phyloP scores from a whole-genome alignment of 305 asterid genomes.

The Plantago coronopus region DNA sequence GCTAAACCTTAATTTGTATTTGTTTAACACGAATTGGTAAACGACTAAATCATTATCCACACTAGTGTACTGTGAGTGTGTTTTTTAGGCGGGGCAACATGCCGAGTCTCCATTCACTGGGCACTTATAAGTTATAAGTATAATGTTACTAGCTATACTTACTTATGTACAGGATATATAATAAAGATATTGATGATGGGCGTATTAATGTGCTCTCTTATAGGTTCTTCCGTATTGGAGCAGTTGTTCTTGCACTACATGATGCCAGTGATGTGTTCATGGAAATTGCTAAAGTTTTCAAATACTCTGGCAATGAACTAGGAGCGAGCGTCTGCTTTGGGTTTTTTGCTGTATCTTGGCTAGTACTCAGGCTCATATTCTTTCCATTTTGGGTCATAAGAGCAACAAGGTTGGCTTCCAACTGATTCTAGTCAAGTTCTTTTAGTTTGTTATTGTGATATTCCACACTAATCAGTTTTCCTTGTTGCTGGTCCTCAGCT shows the following conservation, averaged over 20 bases:
- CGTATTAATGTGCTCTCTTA: slow-evolving; percentile 16
- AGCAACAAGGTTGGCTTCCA: slow-evolving; percentile 61
- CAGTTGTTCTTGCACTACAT: slow-evolving; percentile 77
- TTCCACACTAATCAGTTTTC: slow-evolving; percentile 31
- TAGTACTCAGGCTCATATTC: slow-evolving; percentile 69
- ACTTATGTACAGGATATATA: neutral
- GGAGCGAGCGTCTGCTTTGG: slow-evolving; percentile 87
- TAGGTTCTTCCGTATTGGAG: slow-evolving; percentile 84
- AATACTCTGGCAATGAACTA: slow-evolving; percentile 76
- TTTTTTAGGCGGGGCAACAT: neutral
- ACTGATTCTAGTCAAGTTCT: slow-evolving; percentile 1
- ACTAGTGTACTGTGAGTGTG: neutral
- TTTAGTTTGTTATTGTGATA: slow-evolving; percentile 4
- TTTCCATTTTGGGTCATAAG: slow-evolving; percentile 88
- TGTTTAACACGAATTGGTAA: neutral
- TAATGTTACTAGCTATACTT: neutral
- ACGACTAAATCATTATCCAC: neutral
- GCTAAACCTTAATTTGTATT: neutral
- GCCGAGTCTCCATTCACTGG: neutral
- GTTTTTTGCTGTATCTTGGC: slow-evolving; percentile 80
- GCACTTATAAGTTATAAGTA: neutral
- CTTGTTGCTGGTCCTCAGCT: slow-evolving; percentile 48
- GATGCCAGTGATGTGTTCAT: slow-evolving; percentile 94
- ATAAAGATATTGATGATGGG: slow-evolving; percentile 19
- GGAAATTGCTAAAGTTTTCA: slow-evolving; percentile 90